Conservation (phyloP, 192 early-diverging fungal genomes). For the Gonapodya sp. region DNA sequence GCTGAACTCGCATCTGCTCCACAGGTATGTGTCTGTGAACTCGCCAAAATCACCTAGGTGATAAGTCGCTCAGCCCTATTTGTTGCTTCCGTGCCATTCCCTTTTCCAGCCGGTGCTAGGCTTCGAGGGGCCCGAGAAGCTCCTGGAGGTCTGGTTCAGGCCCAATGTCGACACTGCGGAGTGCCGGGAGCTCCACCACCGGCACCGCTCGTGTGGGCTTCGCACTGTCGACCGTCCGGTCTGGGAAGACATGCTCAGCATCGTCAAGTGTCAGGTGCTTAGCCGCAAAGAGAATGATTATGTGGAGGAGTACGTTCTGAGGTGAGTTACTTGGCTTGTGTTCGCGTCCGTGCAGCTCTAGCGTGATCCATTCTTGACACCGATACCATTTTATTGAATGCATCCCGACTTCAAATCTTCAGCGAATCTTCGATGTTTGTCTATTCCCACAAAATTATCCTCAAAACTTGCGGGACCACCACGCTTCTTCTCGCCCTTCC, state of each 20-base stretch:
- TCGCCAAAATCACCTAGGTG: background rate
- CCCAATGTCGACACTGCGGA: conserved; percentile 30
- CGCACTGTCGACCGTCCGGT: conserved; percentile 60
- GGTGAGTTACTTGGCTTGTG: conserved; percentile 22
- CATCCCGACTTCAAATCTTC: background rate
- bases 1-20: background rate
- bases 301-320: conserved; percentile 86
- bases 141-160: conserved; percentile 94
- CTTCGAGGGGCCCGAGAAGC: conserved; percentile 98
- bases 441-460: conserved; percentile 84
- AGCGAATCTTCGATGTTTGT: conserved; percentile 97
- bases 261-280: conserved; percentile 89
- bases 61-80: background rate
- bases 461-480: conserved; percentile 98
- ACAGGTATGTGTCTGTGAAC: background rate
- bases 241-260: conserved; percentile 88
- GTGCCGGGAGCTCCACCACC: background rate
- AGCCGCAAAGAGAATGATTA: conserved; percentile 72
- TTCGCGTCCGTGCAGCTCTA: background rate
- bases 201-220: conserved; percentile 37
- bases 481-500: conserved; percentile 83
- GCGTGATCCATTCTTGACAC: background rate
- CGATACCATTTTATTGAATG: conserved; percentile 10
- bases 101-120: conserved; percentile 17
- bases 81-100: background rate